Percentiles rank a stretch among this genome's conserved stretches.
phyloP scores from a whole-genome alignment of 305 asterid species.

The Solanum hybrid region DNA sequence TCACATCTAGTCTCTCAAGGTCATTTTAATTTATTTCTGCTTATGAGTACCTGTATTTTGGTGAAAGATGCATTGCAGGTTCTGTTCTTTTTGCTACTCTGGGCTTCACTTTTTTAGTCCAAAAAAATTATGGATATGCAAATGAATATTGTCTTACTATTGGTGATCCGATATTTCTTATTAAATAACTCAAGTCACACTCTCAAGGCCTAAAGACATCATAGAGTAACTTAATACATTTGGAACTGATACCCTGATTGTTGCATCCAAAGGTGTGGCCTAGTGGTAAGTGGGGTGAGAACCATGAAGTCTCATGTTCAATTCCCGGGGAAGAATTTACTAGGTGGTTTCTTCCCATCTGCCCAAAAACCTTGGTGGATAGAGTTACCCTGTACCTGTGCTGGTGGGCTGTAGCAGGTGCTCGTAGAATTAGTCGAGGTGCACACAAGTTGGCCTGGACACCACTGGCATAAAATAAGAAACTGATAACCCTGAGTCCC shows the following conservation, averaged over 20 bases:
- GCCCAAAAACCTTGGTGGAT: neutral
- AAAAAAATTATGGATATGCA: neutral
- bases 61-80: neutral
- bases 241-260: neutral
- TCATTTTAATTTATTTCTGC: neutral
- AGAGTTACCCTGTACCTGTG: neutral
- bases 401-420: neutral
- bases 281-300: neutral
- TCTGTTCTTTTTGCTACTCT: neutral
- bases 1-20: neutral
- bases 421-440: neutral
- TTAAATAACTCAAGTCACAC: neutral
- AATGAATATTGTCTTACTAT: neutral
- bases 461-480: neutral
- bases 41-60: neutral
- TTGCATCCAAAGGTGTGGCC: neutral
- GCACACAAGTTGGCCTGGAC: neutral
- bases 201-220: neutral
- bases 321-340: neutral
- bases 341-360: neutral
- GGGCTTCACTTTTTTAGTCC: neutral
- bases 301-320: neutral
- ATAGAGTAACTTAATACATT: neutral
- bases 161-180: neutral
- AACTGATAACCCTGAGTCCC: neutral